Evolutionary conservation across 352 stramenopile species (phyloP).

Genomic region (Globisporangium ultimum): DNA sequence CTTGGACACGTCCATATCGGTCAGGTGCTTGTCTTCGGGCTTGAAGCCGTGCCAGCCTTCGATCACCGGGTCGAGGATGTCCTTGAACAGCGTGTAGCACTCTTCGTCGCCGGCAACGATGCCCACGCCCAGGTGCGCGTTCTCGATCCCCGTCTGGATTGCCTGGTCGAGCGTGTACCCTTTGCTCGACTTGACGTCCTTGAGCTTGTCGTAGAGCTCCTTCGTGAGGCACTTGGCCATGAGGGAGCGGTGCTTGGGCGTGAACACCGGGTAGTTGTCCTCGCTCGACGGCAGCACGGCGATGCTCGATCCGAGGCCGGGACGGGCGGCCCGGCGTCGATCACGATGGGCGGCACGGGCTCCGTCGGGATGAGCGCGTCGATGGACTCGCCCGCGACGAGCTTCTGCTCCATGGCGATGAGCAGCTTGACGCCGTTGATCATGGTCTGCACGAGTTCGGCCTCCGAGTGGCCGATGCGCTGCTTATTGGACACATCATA

Average conservation of each 20-base stretch:
- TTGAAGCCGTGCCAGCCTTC: conserved; percentile 87
- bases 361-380: conserved; percentile 72
- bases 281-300: conserved; percentile 57
- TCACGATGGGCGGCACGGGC: conserved; percentile 38
- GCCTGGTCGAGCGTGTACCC: conserved; percentile 84
- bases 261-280: conserved; percentile 79
- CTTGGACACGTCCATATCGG: conserved; percentile 80
- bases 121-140: conserved; percentile 74
- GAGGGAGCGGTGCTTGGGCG: conserved; percentile 76
- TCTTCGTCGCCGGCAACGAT: conserved; percentile 86
- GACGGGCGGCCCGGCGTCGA: conserved; percentile 48
- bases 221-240: conserved; percentile 85
- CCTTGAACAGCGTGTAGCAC: conserved; percentile 79
- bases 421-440: conserved; percentile 85
- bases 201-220: conserved; percentile 82
- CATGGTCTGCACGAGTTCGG: conserved; percentile 87
- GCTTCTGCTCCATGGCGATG: conserved; percentile 88
- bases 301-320: conserved; percentile 41
- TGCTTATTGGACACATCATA: conserved; percentile 89
- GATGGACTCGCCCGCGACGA: conserved; percentile 60
- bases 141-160: conserved; percentile 86
- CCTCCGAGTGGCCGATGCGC: conserved; percentile 87
- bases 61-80: conserved; percentile 83
- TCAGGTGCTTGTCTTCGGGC: conserved; percentile 70
- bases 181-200: conserved; percentile 62